Conservation (phyloP, 73 alveolate species). For the Halteria grandinella region DNA sequence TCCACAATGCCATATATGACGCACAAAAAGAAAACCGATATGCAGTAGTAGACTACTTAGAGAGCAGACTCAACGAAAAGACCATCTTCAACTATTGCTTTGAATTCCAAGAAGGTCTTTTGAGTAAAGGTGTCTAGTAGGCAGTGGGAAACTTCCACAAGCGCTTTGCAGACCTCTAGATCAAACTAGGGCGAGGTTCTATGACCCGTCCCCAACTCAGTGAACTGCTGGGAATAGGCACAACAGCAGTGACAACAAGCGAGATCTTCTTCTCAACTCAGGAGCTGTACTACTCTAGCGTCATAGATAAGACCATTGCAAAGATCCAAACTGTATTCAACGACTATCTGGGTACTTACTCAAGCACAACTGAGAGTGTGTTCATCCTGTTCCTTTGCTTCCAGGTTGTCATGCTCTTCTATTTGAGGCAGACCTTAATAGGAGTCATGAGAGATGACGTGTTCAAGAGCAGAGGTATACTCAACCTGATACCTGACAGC, state of each 20-base stretch:
- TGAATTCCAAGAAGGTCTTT: neutral
- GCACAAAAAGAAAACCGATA: neutral
- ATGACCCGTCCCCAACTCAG: too few species aligned
- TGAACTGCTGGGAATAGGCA: too few species aligned
- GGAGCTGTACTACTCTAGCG: conserved; percentile 8
- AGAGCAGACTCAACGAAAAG: too few species aligned
- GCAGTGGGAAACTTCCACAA: conserved; percentile 26
- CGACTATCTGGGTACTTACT: too few species aligned
- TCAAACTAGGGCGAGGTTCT: too few species aligned
- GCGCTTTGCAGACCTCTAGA: conserved; percentile 31
- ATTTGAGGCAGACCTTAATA: neutral
- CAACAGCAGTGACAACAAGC: too few species aligned
- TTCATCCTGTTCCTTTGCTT: conserved; percentile 3
- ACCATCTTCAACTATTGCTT: neutral
- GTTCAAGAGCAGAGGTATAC: conserved; percentile 24
- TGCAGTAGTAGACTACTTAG: neutral
- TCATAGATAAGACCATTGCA: conserved; percentile 1
- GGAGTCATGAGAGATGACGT: neutral
- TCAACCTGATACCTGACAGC: conserved; percentile 29
- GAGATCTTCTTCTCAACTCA: conserved; percentile 1
- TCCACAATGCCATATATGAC: too few species aligned
- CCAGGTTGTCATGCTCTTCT: neutral
- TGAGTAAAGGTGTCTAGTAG: conserved; percentile 18
- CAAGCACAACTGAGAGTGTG: neutral
- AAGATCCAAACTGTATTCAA: too few species aligned